phyloP scores from a whole-genome alignment of 495 filamentous ascomycete species.

The Lichenothelia convexa region DNA sequence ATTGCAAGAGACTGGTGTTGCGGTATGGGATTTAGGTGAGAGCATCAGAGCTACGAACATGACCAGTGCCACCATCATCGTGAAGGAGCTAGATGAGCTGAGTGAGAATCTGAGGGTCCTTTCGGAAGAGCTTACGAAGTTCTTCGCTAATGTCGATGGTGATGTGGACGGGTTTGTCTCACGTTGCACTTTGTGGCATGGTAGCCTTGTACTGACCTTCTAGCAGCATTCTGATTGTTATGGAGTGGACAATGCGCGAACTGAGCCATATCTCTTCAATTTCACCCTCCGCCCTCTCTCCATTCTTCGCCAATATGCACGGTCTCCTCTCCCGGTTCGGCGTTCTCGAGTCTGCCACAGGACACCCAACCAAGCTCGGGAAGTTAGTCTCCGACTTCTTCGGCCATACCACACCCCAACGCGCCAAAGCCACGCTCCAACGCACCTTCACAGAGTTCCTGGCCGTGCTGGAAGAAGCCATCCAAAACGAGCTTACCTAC shows the following conservation, averaged over 20 bases:
- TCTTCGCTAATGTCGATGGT: constrained; percentile 81
- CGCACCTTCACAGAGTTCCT: constrained; percentile 79
- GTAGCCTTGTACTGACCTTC: constrained; percentile 1
- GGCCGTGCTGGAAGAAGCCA: constrained; percentile 70
- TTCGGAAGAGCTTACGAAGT: constrained; percentile 62
- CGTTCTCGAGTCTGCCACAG: constrained; percentile 45
- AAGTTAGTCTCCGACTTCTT: constrained; percentile 48
- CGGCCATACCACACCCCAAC: constrained; percentile 60
- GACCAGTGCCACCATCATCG: constrained; percentile 71
- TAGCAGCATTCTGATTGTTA: constrained; percentile 63
- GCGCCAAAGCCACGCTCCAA: constrained; percentile 60
- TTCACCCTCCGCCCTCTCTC: constrained; percentile 39
- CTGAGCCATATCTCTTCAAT: constrained; percentile 35
- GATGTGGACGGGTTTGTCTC: constrained; percentile 54
- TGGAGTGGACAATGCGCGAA: constrained; percentile 87
- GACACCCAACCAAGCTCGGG: constrained; percentile 48
- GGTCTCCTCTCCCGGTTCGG: constrained; percentile 48
- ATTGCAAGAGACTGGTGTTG: constrained; percentile 72
- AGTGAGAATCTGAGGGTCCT: constrained; percentile 67
- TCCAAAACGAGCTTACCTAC: constrained; percentile 62
- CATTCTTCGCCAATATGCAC: constrained; percentile 63
- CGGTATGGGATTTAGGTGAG: constrained; percentile 83
- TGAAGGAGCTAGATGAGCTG: constrained; percentile 62
- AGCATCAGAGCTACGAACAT: constrained; percentile 75
- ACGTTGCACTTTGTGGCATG: neutral